These are phyloP conservation scores for Globisporangium lucens DNA, from an alignment of 352 stramenopile genomes.

Conservation along the genomic window DNA sequence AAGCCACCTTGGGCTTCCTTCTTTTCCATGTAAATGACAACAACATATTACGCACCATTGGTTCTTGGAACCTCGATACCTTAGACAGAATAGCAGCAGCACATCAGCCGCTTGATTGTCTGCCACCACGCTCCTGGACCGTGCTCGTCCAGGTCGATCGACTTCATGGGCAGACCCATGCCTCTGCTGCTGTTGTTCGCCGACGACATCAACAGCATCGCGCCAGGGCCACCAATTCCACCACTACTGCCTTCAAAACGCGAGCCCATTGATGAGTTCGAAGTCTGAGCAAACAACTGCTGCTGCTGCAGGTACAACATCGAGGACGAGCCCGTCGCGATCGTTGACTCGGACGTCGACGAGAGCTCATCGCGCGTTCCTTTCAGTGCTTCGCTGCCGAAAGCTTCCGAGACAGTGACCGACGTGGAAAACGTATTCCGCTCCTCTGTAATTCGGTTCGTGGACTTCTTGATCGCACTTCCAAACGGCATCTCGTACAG, in stretches of 20 bases:
- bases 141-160: conserved; percentile 8
- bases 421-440: conserved; percentile 79
- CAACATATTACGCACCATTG: conserved; percentile 4
- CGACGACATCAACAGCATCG: conserved; percentile 4
- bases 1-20: background rate
- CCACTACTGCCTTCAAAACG: conserved; percentile 13
- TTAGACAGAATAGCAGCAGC: conserved; percentile 27
- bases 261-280: conserved; percentile 5
- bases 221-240: background rate
- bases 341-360: conserved; percentile 20
- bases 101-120: conserved; percentile 28
- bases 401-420: conserved; percentile 75
- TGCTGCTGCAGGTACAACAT: conserved; percentile 24
- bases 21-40: conserved; percentile 12
- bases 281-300: conserved; percentile 17
- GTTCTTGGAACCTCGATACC: background rate
- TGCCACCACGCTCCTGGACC: conserved; percentile 22
- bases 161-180: conserved; percentile 14
- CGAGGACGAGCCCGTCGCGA: conserved; percentile 32
- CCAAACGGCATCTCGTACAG: conserved; percentile 80
- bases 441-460: conserved; percentile 76
- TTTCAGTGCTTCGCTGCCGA: conserved; percentile 33
- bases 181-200: background rate
- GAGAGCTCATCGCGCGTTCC: conserved; percentile 18
- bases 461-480: conserved; percentile 78